Conservation (phyloP, 2,329 filamentous ascomycete genomes). For the Talaromyces islandicus region DNA sequence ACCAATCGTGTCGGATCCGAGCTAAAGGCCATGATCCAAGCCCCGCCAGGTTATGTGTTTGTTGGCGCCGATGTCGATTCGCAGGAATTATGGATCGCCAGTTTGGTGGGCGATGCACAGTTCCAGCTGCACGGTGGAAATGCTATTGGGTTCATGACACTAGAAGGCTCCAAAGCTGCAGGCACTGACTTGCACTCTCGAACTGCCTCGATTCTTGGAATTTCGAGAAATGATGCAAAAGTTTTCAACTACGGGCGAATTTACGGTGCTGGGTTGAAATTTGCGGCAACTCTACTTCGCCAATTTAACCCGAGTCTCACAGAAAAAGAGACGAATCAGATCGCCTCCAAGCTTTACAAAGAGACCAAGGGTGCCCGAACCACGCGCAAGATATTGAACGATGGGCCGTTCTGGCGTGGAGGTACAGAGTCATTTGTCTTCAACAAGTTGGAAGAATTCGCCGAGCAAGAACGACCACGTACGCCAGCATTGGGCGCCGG, state of each 20-base stretch:
- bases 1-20: slow-evolving; percentile 93
- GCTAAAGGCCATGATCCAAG: slow-evolving; percentile 92
- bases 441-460: slow-evolving; percentile 96
- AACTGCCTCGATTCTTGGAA: slow-evolving; percentile 85
- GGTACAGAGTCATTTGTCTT: slow-evolving; percentile 97
- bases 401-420: slow-evolving; percentile 84
- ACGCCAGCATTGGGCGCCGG: slow-evolving; percentile 91
- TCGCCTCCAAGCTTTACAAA: slow-evolving; percentile 74
- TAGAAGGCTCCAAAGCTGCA: slow-evolving; percentile 90
- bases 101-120: slow-evolving; percentile 85
- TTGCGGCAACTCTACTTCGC: slow-evolving; percentile 79
- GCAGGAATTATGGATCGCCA: slow-evolving; percentile 96
- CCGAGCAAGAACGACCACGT: slow-evolving; percentile 82
- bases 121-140: slow-evolving; percentile 95
- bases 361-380: slow-evolving; percentile 89
- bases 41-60: slow-evolving; percentile 84
- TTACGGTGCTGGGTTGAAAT: slow-evolving; percentile 94
- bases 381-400: slow-evolving; percentile 63
- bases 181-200: slow-evolving; percentile 93
- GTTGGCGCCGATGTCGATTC: slow-evolving; percentile 97
- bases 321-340: slow-evolving; percentile 69
- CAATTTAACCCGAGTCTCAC: slow-evolving; percentile 87
- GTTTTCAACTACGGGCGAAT: slow-evolving; percentile 99
- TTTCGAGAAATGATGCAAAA: slow-evolving; percentile 91
- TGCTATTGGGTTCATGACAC: slow-evolving; percentile 97